Percentiles rank a stretch among this genome's conserved stretches.
phyloP scores from a whole-genome alignment of 176 grass and related monocot genomes.

The Paspalum vaginatum region DNA sequence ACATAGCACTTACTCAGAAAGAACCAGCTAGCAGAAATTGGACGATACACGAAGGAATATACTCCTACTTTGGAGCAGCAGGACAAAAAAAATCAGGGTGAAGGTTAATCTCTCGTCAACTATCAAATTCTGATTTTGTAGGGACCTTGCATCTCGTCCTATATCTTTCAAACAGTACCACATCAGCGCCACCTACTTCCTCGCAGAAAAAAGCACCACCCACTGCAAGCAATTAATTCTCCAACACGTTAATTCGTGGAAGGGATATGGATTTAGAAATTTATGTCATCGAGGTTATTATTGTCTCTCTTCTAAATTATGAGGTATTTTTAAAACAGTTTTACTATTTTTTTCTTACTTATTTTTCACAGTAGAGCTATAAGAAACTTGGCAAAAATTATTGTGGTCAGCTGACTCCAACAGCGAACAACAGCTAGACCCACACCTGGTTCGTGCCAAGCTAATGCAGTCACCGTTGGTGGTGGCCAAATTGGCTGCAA shows the following conservation, averaged over 20 bases:
- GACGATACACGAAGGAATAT: not conserved
- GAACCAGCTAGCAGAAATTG: not conserved
- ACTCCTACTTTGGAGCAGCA: not conserved
- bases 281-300: too few relatives aligned
- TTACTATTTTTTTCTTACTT: too few relatives aligned
- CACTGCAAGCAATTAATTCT: not conserved
- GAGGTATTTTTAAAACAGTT: too few relatives aligned
- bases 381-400: too few relatives aligned
- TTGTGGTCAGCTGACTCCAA: too few relatives aligned
- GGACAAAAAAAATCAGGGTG: not conserved
- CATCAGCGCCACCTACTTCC: not conserved
- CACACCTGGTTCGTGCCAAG: not conserved
- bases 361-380: too few relatives aligned
- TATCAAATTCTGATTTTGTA: not conserved
- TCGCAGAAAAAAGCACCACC: too few relatives aligned
- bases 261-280: too few relatives aligned
- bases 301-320: too few relatives aligned
- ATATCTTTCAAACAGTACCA: not conserved
- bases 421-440: too few relatives aligned
- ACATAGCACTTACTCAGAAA: not conserved
- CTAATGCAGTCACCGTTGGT: not conserved
- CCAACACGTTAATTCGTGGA: not conserved
- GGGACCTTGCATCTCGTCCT: not conserved
- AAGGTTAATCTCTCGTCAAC: not conserved
- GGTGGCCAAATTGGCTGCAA: not conserved